Base-by-base conservation (phyloP, 2,329 filamentous ascomycete genomes). In the Apiospora kogelbergensis region DNA sequence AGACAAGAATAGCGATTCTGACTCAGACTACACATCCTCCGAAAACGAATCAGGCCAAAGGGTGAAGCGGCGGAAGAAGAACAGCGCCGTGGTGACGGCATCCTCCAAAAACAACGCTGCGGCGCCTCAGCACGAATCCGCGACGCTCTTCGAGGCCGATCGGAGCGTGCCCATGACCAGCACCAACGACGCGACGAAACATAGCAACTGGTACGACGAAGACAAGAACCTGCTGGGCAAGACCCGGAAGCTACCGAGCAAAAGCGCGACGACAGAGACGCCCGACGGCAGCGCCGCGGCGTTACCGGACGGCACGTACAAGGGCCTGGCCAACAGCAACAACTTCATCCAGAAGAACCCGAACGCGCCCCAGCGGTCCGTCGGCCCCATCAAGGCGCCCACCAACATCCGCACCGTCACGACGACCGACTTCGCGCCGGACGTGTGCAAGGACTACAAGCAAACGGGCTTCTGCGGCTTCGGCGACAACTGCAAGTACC, bases 391-490 rank as follows among this genome's bases (percentile, higher is more conserved):
- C 71, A 97, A 97, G 80, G 92, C 93, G 1, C 88, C 95, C 0
- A 93, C 93, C 1, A 98, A 98, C 76, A 91, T 99, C 68, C 90
- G 96, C 66, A 97, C 93, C 1, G 91, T 97, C 72, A 98, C 95
- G 0, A 88, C 95, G 7, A 97, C 90, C 41, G 96, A 99, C 78
- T 98, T 93, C 78, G 91, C 93, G 0, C 94, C 95, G 0, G 95
- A 98, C 73, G 93, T 97, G 0, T 99, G 96, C 81, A 98, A 98
- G 79, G 96, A 98, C 78, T 96, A 93, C 80, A 95, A 95, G 74
- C 88, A 93, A 75, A 96, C 91, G 0, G 91, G 91, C 0, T 91
- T 74, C 75, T 90, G 88, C 74, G 89, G 90, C 1, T 92, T 91
- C 72, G 91, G 92, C 37, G 93, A 96, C 78, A 90, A 86, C 71